These are phyloP conservation scores for Backusella circina DNA, from an alignment of 192 early-diverging fungal genomes.

Conservation along the genomic window DNA sequence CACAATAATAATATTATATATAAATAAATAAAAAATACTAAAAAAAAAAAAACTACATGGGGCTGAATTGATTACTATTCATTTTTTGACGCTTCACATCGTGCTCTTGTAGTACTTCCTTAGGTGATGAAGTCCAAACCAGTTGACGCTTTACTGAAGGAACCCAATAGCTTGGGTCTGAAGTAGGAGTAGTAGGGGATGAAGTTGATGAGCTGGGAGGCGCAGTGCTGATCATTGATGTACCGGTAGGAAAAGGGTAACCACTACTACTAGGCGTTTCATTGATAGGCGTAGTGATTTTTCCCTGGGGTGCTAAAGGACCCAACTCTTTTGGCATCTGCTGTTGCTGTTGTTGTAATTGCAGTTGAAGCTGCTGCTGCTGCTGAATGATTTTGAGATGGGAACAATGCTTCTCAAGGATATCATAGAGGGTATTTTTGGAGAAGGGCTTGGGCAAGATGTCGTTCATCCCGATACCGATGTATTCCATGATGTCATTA, in stretches of 20 bases:
- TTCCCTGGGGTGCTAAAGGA: background rate
- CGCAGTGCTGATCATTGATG: background rate
- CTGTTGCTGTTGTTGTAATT: background rate
- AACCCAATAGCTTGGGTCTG: background rate
- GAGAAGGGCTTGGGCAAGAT: conserved; percentile 70
- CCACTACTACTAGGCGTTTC: background rate
- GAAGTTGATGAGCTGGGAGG: background rate
- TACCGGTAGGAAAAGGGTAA: background rate
- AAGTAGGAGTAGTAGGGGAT: background rate
- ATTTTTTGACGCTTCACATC: background rate
- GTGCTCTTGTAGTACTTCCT: background rate
- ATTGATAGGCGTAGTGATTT: background rate
- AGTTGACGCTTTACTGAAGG: background rate
- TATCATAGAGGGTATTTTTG: conserved; percentile 42
- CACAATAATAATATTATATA: too few species aligned
- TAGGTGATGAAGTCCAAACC: background rate
- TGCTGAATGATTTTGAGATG: conserved; percentile 44
- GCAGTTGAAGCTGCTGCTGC: background rate
- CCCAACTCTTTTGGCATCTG: background rate
- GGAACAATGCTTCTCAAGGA: conserved; percentile 57
- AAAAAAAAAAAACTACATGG: too few species aligned
- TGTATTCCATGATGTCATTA: conserved; percentile 63
- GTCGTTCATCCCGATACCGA: conserved; percentile 73
- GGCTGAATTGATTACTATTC: background rate
- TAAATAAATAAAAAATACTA: too few species aligned